These are phyloP conservation scores for Lentinus brumalis DNA, from an alignment of 768 basidiomycete genomes.

Conservation along the genomic window DNA sequence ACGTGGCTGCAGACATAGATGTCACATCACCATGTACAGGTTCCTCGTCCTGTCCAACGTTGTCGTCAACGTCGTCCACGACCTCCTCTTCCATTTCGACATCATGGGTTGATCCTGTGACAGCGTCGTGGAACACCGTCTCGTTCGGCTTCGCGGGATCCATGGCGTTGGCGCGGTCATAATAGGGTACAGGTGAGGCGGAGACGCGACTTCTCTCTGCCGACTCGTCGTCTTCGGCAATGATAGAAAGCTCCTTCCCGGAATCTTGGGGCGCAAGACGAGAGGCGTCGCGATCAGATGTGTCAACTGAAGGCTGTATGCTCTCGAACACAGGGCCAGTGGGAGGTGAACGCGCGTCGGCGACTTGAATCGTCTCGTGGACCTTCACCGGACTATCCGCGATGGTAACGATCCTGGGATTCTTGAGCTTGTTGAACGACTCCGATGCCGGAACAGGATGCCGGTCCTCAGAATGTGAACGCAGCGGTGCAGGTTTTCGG, in stretches of 20 bases:
- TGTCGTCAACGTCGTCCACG: neutral
- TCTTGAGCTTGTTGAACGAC: conserved; percentile 11
- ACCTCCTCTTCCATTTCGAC: conserved; percentile 11
- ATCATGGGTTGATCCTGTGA: neutral
- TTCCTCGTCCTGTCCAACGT: conserved; percentile 7
- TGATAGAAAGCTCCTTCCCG: conserved; percentile 60
- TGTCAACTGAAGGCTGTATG: neutral
- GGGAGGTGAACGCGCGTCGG: conserved; percentile 1
- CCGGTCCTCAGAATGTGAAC: neutral
- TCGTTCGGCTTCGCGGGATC: neutral
- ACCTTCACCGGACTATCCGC: conserved; percentile 18
- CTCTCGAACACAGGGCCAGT: neutral
- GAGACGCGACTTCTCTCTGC: conserved; percentile 39
- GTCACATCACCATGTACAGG: conserved; percentile 24
- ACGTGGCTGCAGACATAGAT: conserved; percentile 36
- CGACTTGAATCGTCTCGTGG: neutral
- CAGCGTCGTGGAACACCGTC: neutral
- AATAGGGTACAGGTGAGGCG: neutral
- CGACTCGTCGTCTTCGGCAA: conserved; percentile 70
- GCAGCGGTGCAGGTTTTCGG: neutral
- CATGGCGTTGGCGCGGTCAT: neutral
- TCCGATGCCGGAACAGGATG: neutral
- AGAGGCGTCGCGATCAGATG: neutral
- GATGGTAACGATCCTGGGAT: conserved; percentile 22
- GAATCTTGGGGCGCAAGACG: neutral